phyloP scores from a whole-genome alignment of 169 alveolate species.

The Cytauxzoon felis region DNA sequence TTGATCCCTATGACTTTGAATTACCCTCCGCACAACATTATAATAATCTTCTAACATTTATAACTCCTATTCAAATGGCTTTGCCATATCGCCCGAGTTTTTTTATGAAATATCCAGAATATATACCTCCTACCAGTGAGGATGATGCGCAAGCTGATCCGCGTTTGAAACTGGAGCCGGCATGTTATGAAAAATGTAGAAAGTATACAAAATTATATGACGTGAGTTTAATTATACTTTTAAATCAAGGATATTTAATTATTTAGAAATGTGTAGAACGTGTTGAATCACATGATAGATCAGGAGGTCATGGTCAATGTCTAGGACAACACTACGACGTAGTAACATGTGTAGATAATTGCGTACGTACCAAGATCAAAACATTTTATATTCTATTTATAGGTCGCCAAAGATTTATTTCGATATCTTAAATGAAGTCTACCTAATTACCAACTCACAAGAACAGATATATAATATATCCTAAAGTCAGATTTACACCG shows the following conservation, averaged over 20 bases:
- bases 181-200: conserved; percentile 48
- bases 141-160: conserved; percentile 65
- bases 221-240: conserved; percentile 7
- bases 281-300: conserved; percentile 26
- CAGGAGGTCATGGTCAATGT: conserved; percentile 51
- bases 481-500: no score
- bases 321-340: conserved; percentile 64
- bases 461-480: background rate
- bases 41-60: background rate
- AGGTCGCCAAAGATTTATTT: conserved; percentile 63
- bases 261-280: conserved; percentile 56
- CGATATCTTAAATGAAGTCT: conserved; percentile 21
- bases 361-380: conserved; percentile 24
- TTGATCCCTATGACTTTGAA: no score
- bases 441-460: background rate
- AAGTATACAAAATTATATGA: conserved; percentile 57
- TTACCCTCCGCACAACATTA: no score
- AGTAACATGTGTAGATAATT: conserved; percentile 53
- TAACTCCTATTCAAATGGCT: conserved; percentile 36
- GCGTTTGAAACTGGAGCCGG: conserved; percentile 53
- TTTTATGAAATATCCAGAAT: conserved; percentile 52
- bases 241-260: background rate
- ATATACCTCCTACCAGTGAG: conserved; percentile 60
- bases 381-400: background rate
- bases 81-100: conserved; percentile 55